A percentile compares a stretch with the other conserved stretches of the same genome.
These are phyloP conservation scores for Sarocladium oryzae DNA, from an alignment of 2,329 filamentous ascomycete genomes.

Conservation along the genomic window DNA sequence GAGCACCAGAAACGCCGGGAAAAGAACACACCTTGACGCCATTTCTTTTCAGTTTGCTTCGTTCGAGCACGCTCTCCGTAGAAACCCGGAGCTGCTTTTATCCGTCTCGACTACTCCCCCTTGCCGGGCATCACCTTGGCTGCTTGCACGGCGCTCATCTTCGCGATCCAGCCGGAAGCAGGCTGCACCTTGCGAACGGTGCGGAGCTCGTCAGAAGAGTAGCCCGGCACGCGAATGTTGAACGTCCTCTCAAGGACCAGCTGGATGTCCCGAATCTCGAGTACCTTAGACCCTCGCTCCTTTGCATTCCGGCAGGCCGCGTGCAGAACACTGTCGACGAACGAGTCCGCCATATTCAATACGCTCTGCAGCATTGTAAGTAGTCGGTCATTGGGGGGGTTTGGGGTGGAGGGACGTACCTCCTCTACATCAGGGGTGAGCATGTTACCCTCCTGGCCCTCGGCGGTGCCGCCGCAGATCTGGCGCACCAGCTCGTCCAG, in stretches of 20 bases:
- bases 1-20: no score
- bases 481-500: constrained; percentile 91
- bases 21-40: no score
- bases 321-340: constrained; percentile 86
- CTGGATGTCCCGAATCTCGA: constrained; percentile 84
- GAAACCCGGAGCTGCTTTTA: no score
- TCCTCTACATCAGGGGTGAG: constrained; percentile 93
- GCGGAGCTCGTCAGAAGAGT: constrained; percentile 87
- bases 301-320: constrained; percentile 87
- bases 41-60: no score
- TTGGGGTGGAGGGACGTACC: constrained; percentile 42
- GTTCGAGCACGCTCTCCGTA: no score
- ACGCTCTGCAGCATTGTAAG: constrained; percentile 56
- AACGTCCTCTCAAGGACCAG: constrained; percentile 77
- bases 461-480: constrained; percentile 74
- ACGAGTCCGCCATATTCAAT: constrained; percentile 84
- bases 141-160: constrained; percentile 94
- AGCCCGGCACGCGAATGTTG: constrained; percentile 90
- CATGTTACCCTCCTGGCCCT: constrained; percentile 66
- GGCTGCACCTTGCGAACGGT: constrained; percentile 93
- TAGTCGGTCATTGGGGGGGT: background rate
- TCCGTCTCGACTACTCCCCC: constrained; percentile 44
- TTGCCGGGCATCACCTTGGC: constrained; percentile 72
- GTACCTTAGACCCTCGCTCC: constrained; percentile 79
- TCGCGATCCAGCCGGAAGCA: constrained; percentile 81